phyloP scores from a whole-genome alignment of 2,329 filamentous ascomycete genomes.

The Colletotrichum tamarilloi region DNA sequence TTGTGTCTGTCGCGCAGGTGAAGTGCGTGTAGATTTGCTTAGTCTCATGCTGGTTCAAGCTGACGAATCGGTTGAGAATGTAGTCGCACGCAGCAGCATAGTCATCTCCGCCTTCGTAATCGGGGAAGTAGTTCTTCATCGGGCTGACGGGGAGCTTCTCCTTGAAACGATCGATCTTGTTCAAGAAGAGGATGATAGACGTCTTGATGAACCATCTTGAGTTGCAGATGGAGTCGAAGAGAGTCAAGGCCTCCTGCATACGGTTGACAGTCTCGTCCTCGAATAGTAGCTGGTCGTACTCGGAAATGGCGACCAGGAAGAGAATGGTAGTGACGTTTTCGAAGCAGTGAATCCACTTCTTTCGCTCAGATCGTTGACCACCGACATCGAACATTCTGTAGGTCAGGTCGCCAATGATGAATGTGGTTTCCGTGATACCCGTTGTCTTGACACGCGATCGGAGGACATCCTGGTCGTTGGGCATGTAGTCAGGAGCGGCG shows the following conservation, averaged over 20 bases:
- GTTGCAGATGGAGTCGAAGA: constrained; percentile 90
- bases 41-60: constrained; percentile 97
- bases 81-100: constrained; percentile 98
- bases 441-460: constrained; percentile 97
- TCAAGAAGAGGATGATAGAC: constrained; percentile 88
- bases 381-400: constrained; percentile 99
- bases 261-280: constrained; percentile 97
- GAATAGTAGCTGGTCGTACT: constrained; percentile 96
- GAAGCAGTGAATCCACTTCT: constrained; percentile 99
- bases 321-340: constrained; percentile 98
- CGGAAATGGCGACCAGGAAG: constrained; percentile 95
- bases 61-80: constrained; percentile 98
- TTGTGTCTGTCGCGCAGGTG: constrained; percentile 98
- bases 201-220: constrained; percentile 92
- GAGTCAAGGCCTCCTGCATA: constrained; percentile 89
- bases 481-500: constrained; percentile 90
- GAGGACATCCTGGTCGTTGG: constrained; percentile 94
- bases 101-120: constrained; percentile 95
- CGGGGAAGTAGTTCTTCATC: constrained; percentile 91
- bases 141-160: constrained; percentile 84
- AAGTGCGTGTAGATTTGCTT: constrained; percentile 99
- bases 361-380: constrained; percentile 93
- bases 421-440: constrained; percentile 96
- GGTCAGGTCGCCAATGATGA: constrained; percentile 93
- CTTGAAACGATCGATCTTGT: constrained; percentile 92